A percentile compares a stretch with the other conserved stretches of the same genome.
Evolutionary conservation across 495 filamentous ascomycete genomes (phyloP).

Genomic region (Tetracladium setigerum): DNA sequence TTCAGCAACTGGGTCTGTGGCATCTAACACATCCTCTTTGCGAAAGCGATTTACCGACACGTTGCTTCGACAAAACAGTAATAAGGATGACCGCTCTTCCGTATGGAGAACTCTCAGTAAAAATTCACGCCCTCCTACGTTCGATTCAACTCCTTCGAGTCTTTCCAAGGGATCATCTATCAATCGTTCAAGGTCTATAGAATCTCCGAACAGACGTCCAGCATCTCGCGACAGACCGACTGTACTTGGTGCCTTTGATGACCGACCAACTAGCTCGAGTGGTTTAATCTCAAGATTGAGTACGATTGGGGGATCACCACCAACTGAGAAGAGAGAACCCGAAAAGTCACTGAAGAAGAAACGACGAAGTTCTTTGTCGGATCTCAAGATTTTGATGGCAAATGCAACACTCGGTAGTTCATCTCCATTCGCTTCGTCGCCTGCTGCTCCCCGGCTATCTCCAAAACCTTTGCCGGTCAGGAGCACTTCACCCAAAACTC

Average conservation of each 20-base stretch:
- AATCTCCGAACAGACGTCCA: conserved; percentile 50
- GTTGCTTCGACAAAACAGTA: conserved; percentile 70
- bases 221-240: conserved; percentile 59
- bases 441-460: conserved; percentile 13
- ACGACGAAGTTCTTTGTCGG: conserved; percentile 85
- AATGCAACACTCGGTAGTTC: conserved; percentile 34
- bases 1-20: conserved; percentile 38
- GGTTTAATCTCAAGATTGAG: conserved; percentile 24
- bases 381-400: conserved; percentile 60
- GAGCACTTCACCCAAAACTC: conserved; percentile 22
- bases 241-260: conserved; percentile 55
- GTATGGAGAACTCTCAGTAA: conserved; percentile 90
- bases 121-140: conserved; percentile 49
- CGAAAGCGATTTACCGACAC: conserved; percentile 73
- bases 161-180: conserved; percentile 53
- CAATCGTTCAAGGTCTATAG: conserved; percentile 74
- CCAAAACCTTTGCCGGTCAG: conserved; percentile 10
- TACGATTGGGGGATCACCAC: conserved; percentile 39
- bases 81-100: conserved; percentile 57
- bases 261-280: conserved; percentile 39
- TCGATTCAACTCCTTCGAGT: conserved; percentile 48
- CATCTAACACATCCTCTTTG: conserved; percentile 71
- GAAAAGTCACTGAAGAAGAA: conserved; percentile 57
- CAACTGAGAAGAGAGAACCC: conserved; percentile 31
- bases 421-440: conserved; percentile 17